Conservation (phyloP, 257 asterid genomes). For the Solanum pennellii region DNA sequence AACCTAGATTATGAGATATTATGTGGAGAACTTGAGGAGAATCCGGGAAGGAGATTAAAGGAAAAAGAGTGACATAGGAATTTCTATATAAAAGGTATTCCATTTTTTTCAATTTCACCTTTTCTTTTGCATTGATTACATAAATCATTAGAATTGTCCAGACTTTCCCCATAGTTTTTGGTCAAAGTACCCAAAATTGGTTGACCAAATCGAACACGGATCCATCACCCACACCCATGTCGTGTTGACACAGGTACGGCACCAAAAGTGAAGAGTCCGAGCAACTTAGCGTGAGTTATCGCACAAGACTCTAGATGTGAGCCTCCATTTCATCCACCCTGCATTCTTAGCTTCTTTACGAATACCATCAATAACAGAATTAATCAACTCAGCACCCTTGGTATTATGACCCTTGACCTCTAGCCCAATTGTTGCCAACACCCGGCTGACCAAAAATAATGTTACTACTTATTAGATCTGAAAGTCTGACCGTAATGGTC, state of each 20-base stretch:
- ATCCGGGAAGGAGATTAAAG: neutral
- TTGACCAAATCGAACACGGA: neutral
- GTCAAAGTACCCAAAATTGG: neutral
- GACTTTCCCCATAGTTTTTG: neutral
- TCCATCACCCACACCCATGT: neutral
- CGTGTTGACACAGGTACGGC: neutral
- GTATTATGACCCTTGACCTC: neutral
- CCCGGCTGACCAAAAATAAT: neutral
- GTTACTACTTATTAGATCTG: neutral
- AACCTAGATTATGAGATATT: neutral
- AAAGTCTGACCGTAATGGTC: neutral
- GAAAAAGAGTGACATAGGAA: neutral
- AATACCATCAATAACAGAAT: neutral
- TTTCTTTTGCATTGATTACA: neutral
- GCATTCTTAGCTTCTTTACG: neutral
- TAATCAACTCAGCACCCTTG: neutral
- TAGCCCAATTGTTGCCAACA: neutral
- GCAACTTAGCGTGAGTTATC: neutral
- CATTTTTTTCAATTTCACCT: neutral
- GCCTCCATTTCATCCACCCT: neutral
- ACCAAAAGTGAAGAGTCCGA: neutral
- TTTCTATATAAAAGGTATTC: neutral
- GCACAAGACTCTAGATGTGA: neutral
- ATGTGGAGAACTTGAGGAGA: neutral
- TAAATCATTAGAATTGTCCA: no score